Conservation (phyloP, 306 rosid species). For the Crotalaria pallida region DNA sequence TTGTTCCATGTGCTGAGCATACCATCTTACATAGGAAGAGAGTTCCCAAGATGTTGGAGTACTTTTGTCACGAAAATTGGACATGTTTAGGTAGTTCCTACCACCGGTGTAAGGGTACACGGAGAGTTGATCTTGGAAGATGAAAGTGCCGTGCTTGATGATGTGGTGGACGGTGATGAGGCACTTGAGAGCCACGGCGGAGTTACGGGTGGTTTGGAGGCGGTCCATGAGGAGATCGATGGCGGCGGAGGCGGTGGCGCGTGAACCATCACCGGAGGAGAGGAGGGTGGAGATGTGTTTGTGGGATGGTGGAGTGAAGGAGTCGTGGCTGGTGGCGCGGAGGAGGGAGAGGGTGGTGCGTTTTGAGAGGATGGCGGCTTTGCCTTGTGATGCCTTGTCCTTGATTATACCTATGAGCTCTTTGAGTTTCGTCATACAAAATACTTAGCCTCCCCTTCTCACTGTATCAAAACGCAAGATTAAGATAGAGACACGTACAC, state of each 20-base stretch:
- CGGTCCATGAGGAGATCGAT: conserved; percentile 62
- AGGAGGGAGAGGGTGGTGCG: conserved; percentile 34
- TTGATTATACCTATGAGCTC: conserved; percentile 52
- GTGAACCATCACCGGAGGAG: conserved; percentile 53
- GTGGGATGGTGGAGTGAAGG: conserved; percentile 37
- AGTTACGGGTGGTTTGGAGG: conserved; percentile 49
- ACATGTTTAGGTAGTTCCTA: conserved; percentile 73
- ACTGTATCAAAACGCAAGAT: not conserved
- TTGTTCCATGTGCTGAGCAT: conserved; percentile 48
- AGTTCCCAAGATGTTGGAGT: conserved; percentile 46
- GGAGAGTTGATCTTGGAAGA: conserved; percentile 70
- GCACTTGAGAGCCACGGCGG: conserved; percentile 77
- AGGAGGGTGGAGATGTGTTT: conserved; percentile 43
- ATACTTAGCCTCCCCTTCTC: too few species aligned
- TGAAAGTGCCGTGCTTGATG: conserved; percentile 49
- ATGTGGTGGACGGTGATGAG: conserved; percentile 56
- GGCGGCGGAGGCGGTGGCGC: conserved; percentile 56
- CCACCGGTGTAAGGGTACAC: conserved; percentile 56
- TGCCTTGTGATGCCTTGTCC: conserved; percentile 70
- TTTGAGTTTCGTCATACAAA: conserved; percentile 24
- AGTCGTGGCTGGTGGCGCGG: conserved; percentile 64
- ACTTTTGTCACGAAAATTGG: conserved; percentile 58
- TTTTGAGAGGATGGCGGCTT: conserved; percentile 47
- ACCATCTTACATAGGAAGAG: conserved; percentile 72
- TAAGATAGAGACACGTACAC: not conserved